Percentiles rank a stretch among this genome's conserved stretches.
These are phyloP conservation scores for Leccinum incarnatum DNA, from an alignment of 768 basidiomycete species.

Conservation along the genomic window DNA sequence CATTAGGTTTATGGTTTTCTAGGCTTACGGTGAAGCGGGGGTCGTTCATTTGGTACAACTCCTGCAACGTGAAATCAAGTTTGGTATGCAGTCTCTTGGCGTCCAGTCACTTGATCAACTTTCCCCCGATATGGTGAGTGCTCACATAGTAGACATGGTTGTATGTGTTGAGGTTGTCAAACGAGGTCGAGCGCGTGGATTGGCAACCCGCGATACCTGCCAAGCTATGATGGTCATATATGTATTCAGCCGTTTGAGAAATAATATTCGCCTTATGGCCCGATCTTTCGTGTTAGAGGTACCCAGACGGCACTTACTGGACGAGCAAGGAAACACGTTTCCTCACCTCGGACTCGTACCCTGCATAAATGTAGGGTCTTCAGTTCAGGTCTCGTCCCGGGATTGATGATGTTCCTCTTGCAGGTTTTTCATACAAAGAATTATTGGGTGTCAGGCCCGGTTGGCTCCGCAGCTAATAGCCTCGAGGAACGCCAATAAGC, in stretches of 20 bases:
- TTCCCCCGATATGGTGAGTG: constrained; percentile 67
- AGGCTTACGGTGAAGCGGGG: constrained; percentile 77
- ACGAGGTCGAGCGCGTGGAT: constrained; percentile 60
- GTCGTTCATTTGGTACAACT: constrained; percentile 67
- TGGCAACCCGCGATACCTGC: constrained; percentile 49
- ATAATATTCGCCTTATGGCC: too few species aligned
- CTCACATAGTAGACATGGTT: not conserved
- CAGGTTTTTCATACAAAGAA: constrained; percentile 29
- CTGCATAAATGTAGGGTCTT: constrained; percentile 17
- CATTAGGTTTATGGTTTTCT: constrained; percentile 4
- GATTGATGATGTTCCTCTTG: not conserved
- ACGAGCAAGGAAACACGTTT: constrained; percentile 22
- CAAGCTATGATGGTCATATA: constrained; percentile 17
- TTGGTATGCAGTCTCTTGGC: constrained; percentile 74
- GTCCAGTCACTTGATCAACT: constrained; percentile 63
- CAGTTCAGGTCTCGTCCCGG: not conserved
- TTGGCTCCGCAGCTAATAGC: constrained; percentile 15
- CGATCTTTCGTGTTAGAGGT: too few species aligned
- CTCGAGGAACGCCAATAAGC: constrained; percentile 16
- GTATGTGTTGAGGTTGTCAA: not conserved
- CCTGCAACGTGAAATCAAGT: constrained; percentile 72
- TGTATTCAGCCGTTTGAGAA: not conserved
- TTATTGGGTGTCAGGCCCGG: constrained; percentile 23
- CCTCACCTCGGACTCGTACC: constrained; percentile 1
- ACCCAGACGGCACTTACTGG: constrained; percentile 16